These are phyloP conservation scores for Trametes pubescens DNA, from an alignment of 1,284 basidiomycete genomes.

Conservation along the genomic window DNA sequence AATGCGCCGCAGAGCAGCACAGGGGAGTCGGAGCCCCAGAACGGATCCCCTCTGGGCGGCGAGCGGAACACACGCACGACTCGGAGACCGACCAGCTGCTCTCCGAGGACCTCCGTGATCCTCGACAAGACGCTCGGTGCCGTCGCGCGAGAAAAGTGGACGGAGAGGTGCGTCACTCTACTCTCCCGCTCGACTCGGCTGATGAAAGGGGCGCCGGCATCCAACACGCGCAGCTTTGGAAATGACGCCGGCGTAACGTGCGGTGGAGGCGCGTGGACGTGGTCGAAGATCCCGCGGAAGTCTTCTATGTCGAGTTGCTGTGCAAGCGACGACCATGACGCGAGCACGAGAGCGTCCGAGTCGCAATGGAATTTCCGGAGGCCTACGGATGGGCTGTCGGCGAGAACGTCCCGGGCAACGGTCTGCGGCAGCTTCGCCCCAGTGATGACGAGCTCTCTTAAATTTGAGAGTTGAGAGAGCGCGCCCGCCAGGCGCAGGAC, in stretches of 20 bases:
- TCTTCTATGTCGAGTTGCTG: not conserved
- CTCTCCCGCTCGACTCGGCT: not conserved
- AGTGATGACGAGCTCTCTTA: not conserved
- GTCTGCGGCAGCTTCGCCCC: not conserved
- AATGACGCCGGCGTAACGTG: not conserved
- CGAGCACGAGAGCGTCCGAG: not conserved
- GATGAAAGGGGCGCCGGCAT: not conserved
- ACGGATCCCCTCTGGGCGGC: not conserved
- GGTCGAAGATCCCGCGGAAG: not conserved
- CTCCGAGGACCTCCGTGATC: not conserved
- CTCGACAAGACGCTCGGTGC: not conserved
- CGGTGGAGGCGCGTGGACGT: not conserved
- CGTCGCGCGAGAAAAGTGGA: not conserved
- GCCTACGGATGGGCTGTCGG: not conserved
- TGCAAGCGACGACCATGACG: not conserved
- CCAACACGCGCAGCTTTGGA: not conserved
- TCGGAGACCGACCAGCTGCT: not conserved
- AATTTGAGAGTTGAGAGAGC: not conserved
- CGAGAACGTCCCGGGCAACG: not conserved
- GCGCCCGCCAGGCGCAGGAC: not conserved
- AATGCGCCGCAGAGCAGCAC: not conserved
- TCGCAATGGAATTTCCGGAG: constrained; percentile 1
- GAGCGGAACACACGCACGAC: not conserved
- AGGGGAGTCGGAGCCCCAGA: constrained; percentile 7
- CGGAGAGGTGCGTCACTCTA: not conserved